Evolutionary conservation across 2,329 filamentous ascomycete genomes (phyloP).

Genomic region (Aspergillus sp.): DNA sequence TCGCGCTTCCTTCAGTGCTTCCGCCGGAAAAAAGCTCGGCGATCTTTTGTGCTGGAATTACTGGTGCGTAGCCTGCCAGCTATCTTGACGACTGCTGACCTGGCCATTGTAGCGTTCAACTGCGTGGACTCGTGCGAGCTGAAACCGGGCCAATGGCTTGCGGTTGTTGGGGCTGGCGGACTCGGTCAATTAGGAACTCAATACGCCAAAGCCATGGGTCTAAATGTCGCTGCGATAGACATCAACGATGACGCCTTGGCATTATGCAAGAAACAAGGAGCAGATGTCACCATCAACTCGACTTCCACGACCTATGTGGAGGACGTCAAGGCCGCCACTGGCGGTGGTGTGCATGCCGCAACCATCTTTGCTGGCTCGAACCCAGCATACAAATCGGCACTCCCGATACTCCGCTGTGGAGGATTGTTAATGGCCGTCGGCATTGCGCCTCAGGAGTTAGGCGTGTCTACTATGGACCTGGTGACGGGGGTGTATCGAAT

Average conservation of each 20-base stretch:
- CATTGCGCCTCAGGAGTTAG: not conserved
- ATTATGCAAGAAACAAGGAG: not conserved
- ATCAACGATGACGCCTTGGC: conserved; percentile 5
- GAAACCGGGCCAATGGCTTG: conserved; percentile 27
- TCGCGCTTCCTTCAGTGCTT: not conserved
- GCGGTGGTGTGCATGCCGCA: conserved; percentile 4
- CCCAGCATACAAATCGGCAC: conserved; percentile 2
- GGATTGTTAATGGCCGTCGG: conserved; percentile 1
- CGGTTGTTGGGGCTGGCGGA: conserved; percentile 26
- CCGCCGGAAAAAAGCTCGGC: not conserved
- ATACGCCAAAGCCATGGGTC: conserved; percentile 30
- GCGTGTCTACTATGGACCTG: conserved; percentile 2
- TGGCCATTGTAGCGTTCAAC: conserved; percentile 1
- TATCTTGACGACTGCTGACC: not conserved
- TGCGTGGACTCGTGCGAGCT: conserved; percentile 11
- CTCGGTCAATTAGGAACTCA: conserved; percentile 30
- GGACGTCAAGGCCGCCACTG: not conserved
- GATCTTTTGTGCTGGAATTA: conserved; percentile 8
- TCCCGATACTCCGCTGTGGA: not conserved
- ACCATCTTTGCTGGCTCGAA: conserved; percentile 4
- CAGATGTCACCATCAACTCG: conserved; percentile 3
- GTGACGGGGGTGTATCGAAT: not conserved
- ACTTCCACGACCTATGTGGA: not conserved
- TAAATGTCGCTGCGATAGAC: conserved; percentile 16
- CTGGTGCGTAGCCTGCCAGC: not conserved